Conservation (phyloP, 768 basidiomycete species). For the Leccinum aurantiacum region DNA sequence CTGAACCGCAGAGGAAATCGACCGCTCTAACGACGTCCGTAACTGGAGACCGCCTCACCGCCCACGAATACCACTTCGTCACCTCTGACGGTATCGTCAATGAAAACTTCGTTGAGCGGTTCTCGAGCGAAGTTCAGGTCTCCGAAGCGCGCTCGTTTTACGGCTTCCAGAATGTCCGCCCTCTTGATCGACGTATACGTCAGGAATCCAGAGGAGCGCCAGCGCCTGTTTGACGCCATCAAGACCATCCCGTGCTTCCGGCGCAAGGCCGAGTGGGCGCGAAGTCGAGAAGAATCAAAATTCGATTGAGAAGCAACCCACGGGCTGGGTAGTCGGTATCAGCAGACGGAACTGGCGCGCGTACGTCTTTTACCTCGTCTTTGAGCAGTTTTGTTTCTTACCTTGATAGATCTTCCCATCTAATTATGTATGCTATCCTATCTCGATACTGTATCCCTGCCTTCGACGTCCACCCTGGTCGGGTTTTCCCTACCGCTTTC, state of each 20-base stretch:
- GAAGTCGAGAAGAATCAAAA: slow-evolving; percentile 41
- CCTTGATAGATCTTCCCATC: background rate
- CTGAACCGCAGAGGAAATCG: slow-evolving; percentile 92
- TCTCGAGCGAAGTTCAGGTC: slow-evolving; percentile 85
- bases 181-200: slow-evolving; percentile 93
- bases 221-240: slow-evolving; percentile 83
- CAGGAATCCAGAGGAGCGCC: slow-evolving; percentile 69
- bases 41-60: slow-evolving; percentile 84
- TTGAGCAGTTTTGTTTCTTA: slow-evolving; percentile 44
- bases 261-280: slow-evolving; percentile 93
- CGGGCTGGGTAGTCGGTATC: slow-evolving; percentile 47
- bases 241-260: slow-evolving; percentile 91
- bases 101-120: slow-evolving; percentile 53
- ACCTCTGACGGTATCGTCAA: slow-evolving; percentile 88
- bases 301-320: too few species aligned
- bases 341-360: slow-evolving; percentile 96
- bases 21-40: slow-evolving; percentile 78
- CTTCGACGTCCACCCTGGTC: slow-evolving; percentile 70
- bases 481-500: slow-evolving; percentile 76
- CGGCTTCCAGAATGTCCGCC: slow-evolving; percentile 92
- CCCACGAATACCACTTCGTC: slow-evolving; percentile 84
- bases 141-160: slow-evolving; percentile 95
- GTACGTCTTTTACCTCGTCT: slow-evolving; percentile 43
- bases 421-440: slow-evolving; percentile 86
- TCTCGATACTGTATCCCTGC: slow-evolving; percentile 82